These are phyloP conservation scores for Proliferodiscus dingleyae DNA, from an alignment of 2,329 filamentous ascomycete species.

Conservation along the genomic window DNA sequence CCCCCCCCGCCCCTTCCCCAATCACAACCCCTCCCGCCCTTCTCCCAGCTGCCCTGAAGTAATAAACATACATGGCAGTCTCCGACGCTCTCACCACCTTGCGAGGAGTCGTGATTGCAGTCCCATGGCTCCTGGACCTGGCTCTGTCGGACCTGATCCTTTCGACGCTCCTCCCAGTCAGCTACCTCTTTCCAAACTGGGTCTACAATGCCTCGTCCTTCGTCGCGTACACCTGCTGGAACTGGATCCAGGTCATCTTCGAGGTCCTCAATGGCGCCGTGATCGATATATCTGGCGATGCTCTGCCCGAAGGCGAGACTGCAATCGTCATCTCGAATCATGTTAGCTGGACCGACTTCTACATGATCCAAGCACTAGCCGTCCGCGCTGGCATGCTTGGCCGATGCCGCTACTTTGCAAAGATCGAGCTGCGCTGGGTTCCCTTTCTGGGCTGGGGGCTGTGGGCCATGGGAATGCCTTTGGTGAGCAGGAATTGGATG, in stretches of 20 bases:
- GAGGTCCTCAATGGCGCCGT: slow-evolving; percentile 47
- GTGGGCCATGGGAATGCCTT: slow-evolving; percentile 61
- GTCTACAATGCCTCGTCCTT: slow-evolving; percentile 51
- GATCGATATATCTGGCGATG: slow-evolving; percentile 49
- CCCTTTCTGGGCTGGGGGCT: slow-evolving; percentile 60
- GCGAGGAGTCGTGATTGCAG: slow-evolving; percentile 39
- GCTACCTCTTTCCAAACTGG: slow-evolving; percentile 42
- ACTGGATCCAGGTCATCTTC: slow-evolving; percentile 54
- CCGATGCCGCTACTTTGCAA: slow-evolving; percentile 59
- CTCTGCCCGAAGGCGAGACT: slow-evolving; percentile 48
- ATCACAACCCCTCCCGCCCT: background rate
- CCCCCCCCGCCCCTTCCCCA: background rate
- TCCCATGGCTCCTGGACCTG: slow-evolving; percentile 51
- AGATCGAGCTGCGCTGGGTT: slow-evolving; percentile 52
- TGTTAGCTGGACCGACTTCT: slow-evolving; percentile 59
- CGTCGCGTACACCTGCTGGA: slow-evolving; percentile 51
- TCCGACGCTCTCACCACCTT: slow-evolving; percentile 32
- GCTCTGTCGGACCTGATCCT: slow-evolving; percentile 47
- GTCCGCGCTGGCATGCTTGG: slow-evolving; percentile 51
- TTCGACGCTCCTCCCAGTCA: slow-evolving; percentile 45
- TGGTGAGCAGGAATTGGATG: slow-evolving; percentile 57
- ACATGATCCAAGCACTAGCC: slow-evolving; percentile 57
- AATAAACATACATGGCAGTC: slow-evolving; percentile 7
- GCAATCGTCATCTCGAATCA: slow-evolving; percentile 58
- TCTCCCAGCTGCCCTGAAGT: background rate